phyloP scores from a whole-genome alignment of 2,329 filamentous ascomycete species.

The Calycina herbarum region DNA sequence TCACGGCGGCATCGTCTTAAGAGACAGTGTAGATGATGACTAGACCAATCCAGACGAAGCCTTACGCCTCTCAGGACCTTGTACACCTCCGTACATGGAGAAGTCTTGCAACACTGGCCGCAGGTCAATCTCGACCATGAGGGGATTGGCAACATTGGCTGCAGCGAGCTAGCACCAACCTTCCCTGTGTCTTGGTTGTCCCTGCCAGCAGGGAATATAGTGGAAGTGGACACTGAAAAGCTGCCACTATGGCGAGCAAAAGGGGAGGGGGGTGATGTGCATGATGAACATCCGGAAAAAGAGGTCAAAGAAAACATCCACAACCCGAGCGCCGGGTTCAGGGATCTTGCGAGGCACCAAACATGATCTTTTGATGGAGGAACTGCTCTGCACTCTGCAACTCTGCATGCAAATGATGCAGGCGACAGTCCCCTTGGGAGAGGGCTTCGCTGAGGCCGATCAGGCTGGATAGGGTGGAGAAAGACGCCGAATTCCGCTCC shows the following conservation, averaged over 20 bases:
- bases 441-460: neutral
- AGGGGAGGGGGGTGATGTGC: slow-evolving; percentile 18
- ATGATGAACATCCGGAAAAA: slow-evolving; percentile 19
- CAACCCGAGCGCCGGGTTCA: slow-evolving; percentile 23
- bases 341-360: slow-evolving; percentile 35
- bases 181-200: slow-evolving; percentile 24
- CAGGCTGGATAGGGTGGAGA: neutral
- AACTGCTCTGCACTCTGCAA: slow-evolving; percentile 6
- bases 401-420: neutral
- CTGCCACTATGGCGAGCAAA: slow-evolving; percentile 3
- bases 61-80: slow-evolving; percentile 24
- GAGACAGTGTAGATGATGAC: slow-evolving; percentile 32
- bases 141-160: slow-evolving; percentile 24
- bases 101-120: slow-evolving; percentile 21
- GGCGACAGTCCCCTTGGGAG: neutral
- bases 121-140: slow-evolving; percentile 28
- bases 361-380: slow-evolving; percentile 26
- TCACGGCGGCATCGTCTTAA: slow-evolving; percentile 27
- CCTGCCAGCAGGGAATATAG: slow-evolving; percentile 17
- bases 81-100: slow-evolving; percentile 20
- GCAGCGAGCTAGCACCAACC: slow-evolving; percentile 26
- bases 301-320: slow-evolving; percentile 30
- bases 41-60: slow-evolving; percentile 26
- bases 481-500: neutral
- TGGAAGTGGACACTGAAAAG: neutral